Evolutionary conservation across 768 basidiomycete species (phyloP).

Genomic region (Pleurotus citrinopileatus): DNA sequence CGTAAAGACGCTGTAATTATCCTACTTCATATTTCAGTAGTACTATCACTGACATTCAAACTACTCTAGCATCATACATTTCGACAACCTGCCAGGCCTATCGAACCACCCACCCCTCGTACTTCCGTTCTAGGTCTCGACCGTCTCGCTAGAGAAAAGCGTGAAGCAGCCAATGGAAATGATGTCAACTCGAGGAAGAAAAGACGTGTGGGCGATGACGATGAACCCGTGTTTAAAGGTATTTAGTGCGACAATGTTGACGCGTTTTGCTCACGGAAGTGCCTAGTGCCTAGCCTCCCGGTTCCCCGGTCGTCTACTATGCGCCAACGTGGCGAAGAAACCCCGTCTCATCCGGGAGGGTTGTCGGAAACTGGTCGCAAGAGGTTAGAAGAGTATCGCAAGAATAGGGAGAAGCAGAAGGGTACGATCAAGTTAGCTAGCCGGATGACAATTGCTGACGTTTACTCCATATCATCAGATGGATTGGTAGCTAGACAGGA

Average conservation of each 20-base stretch:
- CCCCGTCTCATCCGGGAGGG: slow-evolving; percentile 91
- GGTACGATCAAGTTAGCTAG: slow-evolving; percentile 38
- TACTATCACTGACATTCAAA: slow-evolving; percentile 10
- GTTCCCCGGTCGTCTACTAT: slow-evolving; percentile 47
- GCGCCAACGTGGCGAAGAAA: slow-evolving; percentile 82
- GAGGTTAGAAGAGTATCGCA: slow-evolving; percentile 75
- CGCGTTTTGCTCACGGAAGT: slow-evolving; percentile 11
- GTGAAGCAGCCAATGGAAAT: slow-evolving; percentile 53
- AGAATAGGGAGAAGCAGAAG: slow-evolving; percentile 64
- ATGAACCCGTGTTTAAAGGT: slow-evolving; percentile 89
- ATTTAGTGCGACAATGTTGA: background rate
- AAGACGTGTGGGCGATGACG: slow-evolving; percentile 55
- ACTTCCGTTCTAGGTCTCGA: slow-evolving; percentile 86
- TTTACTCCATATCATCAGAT: slow-evolving; percentile 39
- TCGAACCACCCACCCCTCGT: slow-evolving; percentile 77
- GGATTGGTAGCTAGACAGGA: slow-evolving; percentile 66
- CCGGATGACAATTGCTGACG: background rate
- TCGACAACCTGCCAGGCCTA: slow-evolving; percentile 65
- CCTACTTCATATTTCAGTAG: background rate
- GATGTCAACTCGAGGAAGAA: slow-evolving; percentile 61
- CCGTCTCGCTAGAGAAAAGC: slow-evolving; percentile 84
- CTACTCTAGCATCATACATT: slow-evolving; percentile 71
- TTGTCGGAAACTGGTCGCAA: slow-evolving; percentile 72
- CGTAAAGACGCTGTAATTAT: slow-evolving; percentile 58
- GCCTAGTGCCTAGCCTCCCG: slow-evolving; percentile 81